Base-by-base conservation (phyloP, 1,284 basidiomycete genomes). In the Rhodofomes roseus region DNA sequence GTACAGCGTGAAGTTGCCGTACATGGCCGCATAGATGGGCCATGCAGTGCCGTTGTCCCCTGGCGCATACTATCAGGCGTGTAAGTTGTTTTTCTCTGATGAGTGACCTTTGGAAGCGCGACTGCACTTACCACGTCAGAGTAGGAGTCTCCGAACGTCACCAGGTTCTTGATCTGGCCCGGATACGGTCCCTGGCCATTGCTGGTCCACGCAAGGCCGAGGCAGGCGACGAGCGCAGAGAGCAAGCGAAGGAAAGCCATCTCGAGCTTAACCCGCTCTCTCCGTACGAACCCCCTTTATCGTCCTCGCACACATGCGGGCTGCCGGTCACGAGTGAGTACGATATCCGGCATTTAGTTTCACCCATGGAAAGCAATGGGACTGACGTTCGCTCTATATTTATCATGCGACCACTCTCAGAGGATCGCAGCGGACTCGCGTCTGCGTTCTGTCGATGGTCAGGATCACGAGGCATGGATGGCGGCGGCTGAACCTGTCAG, bases 81-180 rank as follows among this genome's bases (percentile, higher is more conserved):
- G 20, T 46, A 16, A 36, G 54, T 40, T 1, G 3, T 9, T 1
- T 40, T 4, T 23, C 25, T 34, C 31, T 34, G 31, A n/a, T n/a
- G n/a, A n/a, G n/a, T 48, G 54, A 18, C 18, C 39, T 37, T 9
- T 31, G 6, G 34, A 18, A 14, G 22, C n/a, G 31, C 23, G 22
- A 5, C 25, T 18, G 8, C 36, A 60, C 67, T 63, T 39, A 68
- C 66, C 58, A 74, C 64, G 59, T 80, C 80, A 0, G 78, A 76
- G 61, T 79, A 81, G 31, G 77, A 79, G 63, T 81, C 79, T 3
- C 80, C 79, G 60, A 80, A 80, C 1, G 77, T 78, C 55, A 77
- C 78, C 16, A 79, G 67, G 56, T 74, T 77, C 61, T 75, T 78
- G 60, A 80, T 77, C 58, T 76, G 76, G 16, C 71, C 71, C 2